A percentile compares a stretch with the other conserved stretches of the same genome.
Conservation (phyloP, 371 early-diverging fungal species). For the Mortierella sp. region DNA sequence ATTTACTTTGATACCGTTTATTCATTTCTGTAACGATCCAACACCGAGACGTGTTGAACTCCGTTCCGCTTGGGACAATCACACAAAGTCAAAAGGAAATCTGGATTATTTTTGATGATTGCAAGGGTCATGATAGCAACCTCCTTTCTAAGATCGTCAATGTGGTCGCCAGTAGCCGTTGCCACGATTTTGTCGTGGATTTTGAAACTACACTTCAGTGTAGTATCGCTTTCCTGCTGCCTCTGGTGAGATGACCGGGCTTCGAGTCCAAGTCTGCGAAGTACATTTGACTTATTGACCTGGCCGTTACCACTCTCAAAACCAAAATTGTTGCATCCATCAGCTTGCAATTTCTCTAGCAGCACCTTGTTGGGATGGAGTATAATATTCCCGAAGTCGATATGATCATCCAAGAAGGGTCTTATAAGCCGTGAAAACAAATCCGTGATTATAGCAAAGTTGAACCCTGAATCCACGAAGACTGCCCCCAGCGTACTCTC, state of each 20-base stretch:
- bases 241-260: neutral
- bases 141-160: slow-evolving; percentile 33
- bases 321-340: slow-evolving; percentile 27
- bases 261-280: slow-evolving; percentile 20
- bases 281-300: neutral
- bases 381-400: slow-evolving; percentile 63
- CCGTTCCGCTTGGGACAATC: slow-evolving; percentile 23
- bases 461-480: slow-evolving; percentile 86
- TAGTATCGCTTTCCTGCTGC: neutral
- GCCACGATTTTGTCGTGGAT: slow-evolving; percentile 30
- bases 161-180: slow-evolving; percentile 21
- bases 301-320: slow-evolving; percentile 4
- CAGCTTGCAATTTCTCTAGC: slow-evolving; percentile 29
- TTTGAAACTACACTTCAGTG: slow-evolving; percentile 19
- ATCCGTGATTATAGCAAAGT: slow-evolving; percentile 62
- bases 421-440: slow-evolving; percentile 67
- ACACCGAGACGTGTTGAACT: slow-evolving; percentile 13
- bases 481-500: slow-evolving; percentile 93
- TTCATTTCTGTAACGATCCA: slow-evolving; percentile 24
- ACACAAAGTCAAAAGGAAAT: slow-evolving; percentile 22
- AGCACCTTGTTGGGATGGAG: slow-evolving; percentile 63
- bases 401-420: slow-evolving; percentile 67
- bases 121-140: slow-evolving; percentile 15
- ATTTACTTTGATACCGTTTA: neutral
- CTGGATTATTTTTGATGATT: slow-evolving; percentile 16